Base-by-base conservation (phyloP, 1,284 basidiomycete genomes). In the Leccinum solheimii region DNA sequence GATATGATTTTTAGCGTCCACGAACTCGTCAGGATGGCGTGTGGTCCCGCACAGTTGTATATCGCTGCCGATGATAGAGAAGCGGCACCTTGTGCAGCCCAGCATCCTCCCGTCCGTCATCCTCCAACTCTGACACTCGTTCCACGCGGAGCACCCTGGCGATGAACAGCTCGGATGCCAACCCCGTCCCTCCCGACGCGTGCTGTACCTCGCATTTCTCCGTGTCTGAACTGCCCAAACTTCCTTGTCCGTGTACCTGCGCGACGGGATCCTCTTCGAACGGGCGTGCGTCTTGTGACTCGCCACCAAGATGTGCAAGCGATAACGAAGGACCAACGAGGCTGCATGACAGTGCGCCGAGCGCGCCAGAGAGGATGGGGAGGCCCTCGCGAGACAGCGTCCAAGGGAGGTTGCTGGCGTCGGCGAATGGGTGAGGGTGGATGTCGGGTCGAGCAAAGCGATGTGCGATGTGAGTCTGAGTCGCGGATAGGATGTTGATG, bases 401-500 rank as follows among this genome's bases (percentile, higher is more conserved):
- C 40, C 75, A 73, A 0, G 66, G 69, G 63, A 74, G 27, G 19
- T 5, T 1, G 67, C 38, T 40, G 14, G 16, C 54, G 54, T 74
- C 70, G 2, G 63, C 57, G 23, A 73, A 75, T 2, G 88, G 89
- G 11, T 78, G 75, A 1, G 86, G 82, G 65, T 87, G 73, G 13
- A 87, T 72, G 69, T 90, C 87, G 2, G 86, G 81, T 45, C 86
- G 75, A 2, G 90, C 86, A 71, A 91, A 92, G 55, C 75, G 76
- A 27, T 81, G 70, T 3, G 90, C 88, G 34, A 81, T 68, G 50
- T 77, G 70, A 0, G 81, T 77, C 72, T 92, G 90, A 1, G 78
- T 71, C 1, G 85, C 83, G 11, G 87, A 85, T 59, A 92, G 83
- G 51, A 92, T 72, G 73, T 90, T 92, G 65, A 91, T 76, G 61